Evolutionary conservation across 202 grass and related monocot species (phyloP), one percentile per base, ranked within the genome.

Genomic region (Panicum hallii): DNA sequence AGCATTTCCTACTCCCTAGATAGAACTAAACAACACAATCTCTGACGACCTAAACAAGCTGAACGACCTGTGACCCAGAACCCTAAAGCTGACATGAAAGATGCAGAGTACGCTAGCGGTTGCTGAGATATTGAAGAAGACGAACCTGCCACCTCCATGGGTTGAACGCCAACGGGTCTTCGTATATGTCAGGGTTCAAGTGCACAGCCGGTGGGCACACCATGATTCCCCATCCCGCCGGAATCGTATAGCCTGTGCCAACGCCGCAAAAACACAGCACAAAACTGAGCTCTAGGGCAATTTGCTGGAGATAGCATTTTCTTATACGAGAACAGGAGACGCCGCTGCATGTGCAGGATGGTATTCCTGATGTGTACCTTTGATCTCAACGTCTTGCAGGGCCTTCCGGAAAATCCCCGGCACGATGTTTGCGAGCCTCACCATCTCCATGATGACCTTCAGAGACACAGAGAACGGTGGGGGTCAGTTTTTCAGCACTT

Each of bases 121-220:
- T 43, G 42, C 12, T 53, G 43, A 72, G 55, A 66, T 63, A 67
- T 81, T 3, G 17, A 17, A 79, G 58, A 67, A 11, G 61, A 88
- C 90, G 7, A 89, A 97, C 94, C 94, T 94, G 89, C 92, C 92
- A 97, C 70, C 94, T 91, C 90, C 90, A 93, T 44, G 94, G 94
- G 81, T 97, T 94, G 57, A 97, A 97, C 48, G 86, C 74, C 50
- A 97, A 47, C 5, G 94, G 94, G 73, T 97, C 92, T 72, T 92
- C 79, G 34, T 97, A 97, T 78, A 93, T 93, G 34, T 94, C 92
- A 40, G 92, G 79, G 85, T 97, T 91, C 47, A 97, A 52, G 77
- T 97, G 94, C 82, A 97, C 92, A 9, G 94, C 83, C 20, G 94
- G 94, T 55, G 90, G 85, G 74, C 94, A 94, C 48, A 94, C 84